Conservation (phyloP, 108 stramenopile genomes). For the Nitzschia putrida region DNA sequence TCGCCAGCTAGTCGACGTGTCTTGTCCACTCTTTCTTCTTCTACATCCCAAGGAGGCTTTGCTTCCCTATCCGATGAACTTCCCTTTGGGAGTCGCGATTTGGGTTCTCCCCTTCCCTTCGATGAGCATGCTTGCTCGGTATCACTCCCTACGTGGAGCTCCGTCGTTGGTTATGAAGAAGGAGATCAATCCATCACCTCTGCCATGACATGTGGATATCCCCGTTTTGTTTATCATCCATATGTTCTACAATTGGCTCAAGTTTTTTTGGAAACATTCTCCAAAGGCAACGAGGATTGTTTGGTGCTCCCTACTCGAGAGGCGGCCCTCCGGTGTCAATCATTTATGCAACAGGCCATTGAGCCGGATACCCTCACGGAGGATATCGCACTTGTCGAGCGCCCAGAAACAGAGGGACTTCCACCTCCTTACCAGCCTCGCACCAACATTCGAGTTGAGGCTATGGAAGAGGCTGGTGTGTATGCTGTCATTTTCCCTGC, state of each 20-base stretch:
- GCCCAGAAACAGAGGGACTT: constrained; percentile 1
- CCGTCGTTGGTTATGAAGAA: constrained; percentile 69
- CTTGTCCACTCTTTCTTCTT: no score
- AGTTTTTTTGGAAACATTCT: constrained; percentile 32
- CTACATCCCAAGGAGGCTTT: no score
- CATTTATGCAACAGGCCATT: constrained; percentile 55
- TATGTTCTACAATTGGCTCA: constrained; percentile 53
- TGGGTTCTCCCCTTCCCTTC: constrained; percentile 49
- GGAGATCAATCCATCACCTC: constrained; percentile 58
- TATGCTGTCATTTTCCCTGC: constrained; percentile 68
- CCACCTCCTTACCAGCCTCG: background rate
- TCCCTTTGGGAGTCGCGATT: constrained; percentile 31
- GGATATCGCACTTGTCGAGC: constrained; percentile 23
- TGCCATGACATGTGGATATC: constrained; percentile 70
- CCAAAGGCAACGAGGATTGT: constrained; percentile 48
- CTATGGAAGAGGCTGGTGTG: constrained; percentile 31
- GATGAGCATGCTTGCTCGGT: constrained; percentile 69
- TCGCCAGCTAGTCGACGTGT: no score
- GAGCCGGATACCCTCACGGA: constrained; percentile 14
- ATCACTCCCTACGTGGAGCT: constrained; percentile 57
- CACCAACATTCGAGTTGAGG: constrained; percentile 38
- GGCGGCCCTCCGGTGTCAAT: constrained; percentile 54
- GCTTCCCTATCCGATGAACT: constrained; percentile 3
- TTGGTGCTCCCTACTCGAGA: constrained; percentile 52
- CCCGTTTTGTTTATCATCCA: constrained; percentile 76